phyloP scores from a whole-genome alignment of 2,329 filamentous ascomycete species.

The Fusarium devonianum region DNA sequence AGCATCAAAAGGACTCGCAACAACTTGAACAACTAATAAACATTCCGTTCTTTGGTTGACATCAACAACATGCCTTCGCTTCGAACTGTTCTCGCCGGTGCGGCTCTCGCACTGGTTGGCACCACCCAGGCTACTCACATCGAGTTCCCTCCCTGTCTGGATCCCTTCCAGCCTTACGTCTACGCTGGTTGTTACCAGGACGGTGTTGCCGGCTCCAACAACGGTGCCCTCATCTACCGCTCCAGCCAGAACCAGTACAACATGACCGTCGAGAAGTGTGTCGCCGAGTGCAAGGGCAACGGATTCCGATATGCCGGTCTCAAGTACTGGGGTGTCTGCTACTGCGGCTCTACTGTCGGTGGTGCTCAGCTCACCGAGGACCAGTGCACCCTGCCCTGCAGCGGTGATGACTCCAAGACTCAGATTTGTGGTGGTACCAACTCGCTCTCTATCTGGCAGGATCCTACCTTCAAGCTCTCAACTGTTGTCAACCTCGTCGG shows the following conservation, averaged over 20 bases:
- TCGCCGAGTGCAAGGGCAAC: conserved; percentile 59
- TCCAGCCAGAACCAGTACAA: conserved; percentile 47
- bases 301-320: conserved; percentile 60
- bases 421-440: conserved; percentile 57
- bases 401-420: conserved; percentile 52
- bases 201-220: conserved; percentile 36
- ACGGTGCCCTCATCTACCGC: conserved; percentile 53
- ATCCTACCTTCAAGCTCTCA: conserved; percentile 57
- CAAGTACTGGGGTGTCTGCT: conserved; percentile 61
- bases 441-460: conserved; percentile 57
- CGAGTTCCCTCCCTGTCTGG: conserved; percentile 54
- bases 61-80: conserved; percentile 33
- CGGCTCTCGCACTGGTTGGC: conserved; percentile 49
- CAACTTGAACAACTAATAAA: conserved; percentile 16
- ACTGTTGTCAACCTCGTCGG: conserved; percentile 46
- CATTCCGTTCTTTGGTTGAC: conserved; percentile 25
- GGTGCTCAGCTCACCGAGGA: conserved; percentile 59
- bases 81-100: conserved; percentile 45
- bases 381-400: conserved; percentile 65
- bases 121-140: conserved; percentile 52
- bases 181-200: conserved; percentile 59
- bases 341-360: conserved; percentile 59
- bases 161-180: conserved; percentile 56
- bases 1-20: conserved; percentile 7
- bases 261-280: conserved; percentile 59